Base-by-base conservation (phyloP, 2,329 filamentous ascomycete genomes). In the Alternaria triticimaculans region DNA sequence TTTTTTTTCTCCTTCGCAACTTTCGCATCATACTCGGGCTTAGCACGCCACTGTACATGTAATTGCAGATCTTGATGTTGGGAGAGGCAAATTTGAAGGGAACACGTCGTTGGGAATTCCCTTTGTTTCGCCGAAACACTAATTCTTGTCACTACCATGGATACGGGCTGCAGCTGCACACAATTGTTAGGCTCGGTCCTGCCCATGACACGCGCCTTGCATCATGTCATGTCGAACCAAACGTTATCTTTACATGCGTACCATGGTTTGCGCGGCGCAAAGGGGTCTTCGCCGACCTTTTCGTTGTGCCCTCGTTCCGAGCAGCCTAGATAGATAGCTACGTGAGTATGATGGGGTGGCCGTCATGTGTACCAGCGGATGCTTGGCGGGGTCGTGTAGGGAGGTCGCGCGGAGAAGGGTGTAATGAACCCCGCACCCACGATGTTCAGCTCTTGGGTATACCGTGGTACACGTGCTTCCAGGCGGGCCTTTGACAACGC, bases 211-310 rank as follows among this genome's bases (percentile, higher is more conserved):
- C 59, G 55, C 58, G 49, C 33, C 55, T 58, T 62, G 60, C 60
- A 62, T 58, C 60, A 54, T 59, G 60, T 54, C 55, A 62, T 37
- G 54, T 56, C 54, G 25, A 63, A 45, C 51, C 57, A 60, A 58
- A 51, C 60, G 41, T 53, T 53, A 53, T 63, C 50, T 50, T 45
- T 21, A 54, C 55, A 18, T 53, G 41, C 54, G 56, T 60, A 60
- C 61, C 51, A 63, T 63, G 61, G 61, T 60, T 63, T 23, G 18
- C 30, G n/a, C 18, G 28, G 33, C 20, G 20, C 21, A 53, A 53
- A 33, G 20, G 49, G 49, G 61, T 56, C 51, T 55, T 63, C 45
- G 57, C 28, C 61, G 26, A 50, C 45, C 37, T 53, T 23, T 10
- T 8, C 14, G 6, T 53, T 14, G 33, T 15, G 30, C 28, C 30